Conservation (phyloP, 2,329 filamentous ascomycete genomes). For the Monilinia fructicola region DNA sequence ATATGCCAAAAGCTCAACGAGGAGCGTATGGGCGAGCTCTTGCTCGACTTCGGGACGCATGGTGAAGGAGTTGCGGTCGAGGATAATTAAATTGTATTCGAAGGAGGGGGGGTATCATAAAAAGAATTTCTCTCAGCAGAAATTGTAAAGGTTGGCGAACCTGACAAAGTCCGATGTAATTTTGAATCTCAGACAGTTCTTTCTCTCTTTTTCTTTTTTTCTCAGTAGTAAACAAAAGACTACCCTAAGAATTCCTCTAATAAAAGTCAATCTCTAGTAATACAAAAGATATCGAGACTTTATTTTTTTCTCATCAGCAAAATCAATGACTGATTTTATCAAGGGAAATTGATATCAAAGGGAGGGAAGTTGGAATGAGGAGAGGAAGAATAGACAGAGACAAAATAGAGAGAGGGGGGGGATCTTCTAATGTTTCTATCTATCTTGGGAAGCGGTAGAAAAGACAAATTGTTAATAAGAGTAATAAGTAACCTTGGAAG, state of each 20-base stretch:
- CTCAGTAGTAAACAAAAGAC: background rate
- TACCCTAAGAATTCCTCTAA: slow-evolving; percentile 21
- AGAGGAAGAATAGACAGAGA: background rate
- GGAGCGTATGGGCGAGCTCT: slow-evolving; percentile 95
- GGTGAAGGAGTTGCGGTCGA: slow-evolving; percentile 44
- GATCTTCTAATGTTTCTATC: slow-evolving; percentile 14
- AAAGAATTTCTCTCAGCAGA: slow-evolving; percentile 19
- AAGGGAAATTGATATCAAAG: slow-evolving; percentile 16
- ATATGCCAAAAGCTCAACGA: slow-evolving; percentile 98
- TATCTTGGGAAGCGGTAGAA: slow-evolving; percentile 10
- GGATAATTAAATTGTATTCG: slow-evolving; percentile 26
- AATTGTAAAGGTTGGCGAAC: slow-evolving; percentile 5
- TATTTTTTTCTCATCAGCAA: slow-evolving; percentile 10
- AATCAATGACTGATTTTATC: slow-evolving; percentile 8
- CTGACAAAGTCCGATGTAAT: slow-evolving; percentile 6
- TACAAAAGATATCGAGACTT: slow-evolving; percentile 19
- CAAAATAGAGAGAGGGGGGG: background rate
- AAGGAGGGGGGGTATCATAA: slow-evolving; percentile 26
- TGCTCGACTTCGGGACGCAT: slow-evolving; percentile 99
- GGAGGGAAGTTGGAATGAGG: background rate
- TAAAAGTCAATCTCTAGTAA: slow-evolving; percentile 4
- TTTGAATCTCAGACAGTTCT: slow-evolving; percentile 16
- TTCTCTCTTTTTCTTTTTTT: background rate
- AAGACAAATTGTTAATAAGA: slow-evolving; percentile 5
- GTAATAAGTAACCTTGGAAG: too few relatives aligned